phyloP scores from a whole-genome alignment of 176 grass and related monocot genomes.

The Musa beccarii region DNA sequence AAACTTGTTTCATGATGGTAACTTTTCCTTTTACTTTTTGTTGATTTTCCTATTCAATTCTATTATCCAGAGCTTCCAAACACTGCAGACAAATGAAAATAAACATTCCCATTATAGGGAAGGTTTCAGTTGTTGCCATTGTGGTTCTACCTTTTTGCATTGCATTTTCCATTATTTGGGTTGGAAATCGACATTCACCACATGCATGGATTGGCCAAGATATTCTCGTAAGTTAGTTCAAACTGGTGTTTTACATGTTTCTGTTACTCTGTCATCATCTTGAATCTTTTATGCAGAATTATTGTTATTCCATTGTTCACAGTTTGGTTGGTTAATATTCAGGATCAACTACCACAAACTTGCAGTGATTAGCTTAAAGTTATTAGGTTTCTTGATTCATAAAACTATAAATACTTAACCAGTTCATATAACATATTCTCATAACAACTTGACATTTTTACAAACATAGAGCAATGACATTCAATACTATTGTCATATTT shows the following conservation, averaged over 20 bases:
- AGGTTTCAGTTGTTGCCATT: constrained; percentile 44
- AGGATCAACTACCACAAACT: too few species aligned
- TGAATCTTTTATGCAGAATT: not conserved
- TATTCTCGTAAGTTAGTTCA: constrained; percentile 46
- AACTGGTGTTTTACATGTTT: not conserved
- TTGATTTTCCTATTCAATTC: not conserved
- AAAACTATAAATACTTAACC: too few species aligned
- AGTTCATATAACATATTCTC: too few species aligned
- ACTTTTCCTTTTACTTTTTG: not conserved
- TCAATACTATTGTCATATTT: too few species aligned
- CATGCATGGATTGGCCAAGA: constrained; percentile 74
- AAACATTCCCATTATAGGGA: constrained; percentile 50
- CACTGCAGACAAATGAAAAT: constrained; percentile 38
- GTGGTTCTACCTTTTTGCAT: constrained; percentile 51
- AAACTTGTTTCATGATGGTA: not conserved
- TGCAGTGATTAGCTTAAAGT: too few species aligned
- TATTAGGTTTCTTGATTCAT: too few species aligned
- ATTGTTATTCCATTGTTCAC: not conserved
- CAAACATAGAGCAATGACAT: too few species aligned
- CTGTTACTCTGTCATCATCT: not conserved
- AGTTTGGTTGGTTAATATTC: too few species aligned
- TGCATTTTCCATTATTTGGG: constrained; percentile 46
- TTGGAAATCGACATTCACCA: constrained; percentile 42
- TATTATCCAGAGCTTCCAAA: constrained; percentile 36
- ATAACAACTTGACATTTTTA: too few species aligned